Evolutionary conservation across 345 rosid species (phyloP).

Genomic region (Lepidium didymum): DNA sequence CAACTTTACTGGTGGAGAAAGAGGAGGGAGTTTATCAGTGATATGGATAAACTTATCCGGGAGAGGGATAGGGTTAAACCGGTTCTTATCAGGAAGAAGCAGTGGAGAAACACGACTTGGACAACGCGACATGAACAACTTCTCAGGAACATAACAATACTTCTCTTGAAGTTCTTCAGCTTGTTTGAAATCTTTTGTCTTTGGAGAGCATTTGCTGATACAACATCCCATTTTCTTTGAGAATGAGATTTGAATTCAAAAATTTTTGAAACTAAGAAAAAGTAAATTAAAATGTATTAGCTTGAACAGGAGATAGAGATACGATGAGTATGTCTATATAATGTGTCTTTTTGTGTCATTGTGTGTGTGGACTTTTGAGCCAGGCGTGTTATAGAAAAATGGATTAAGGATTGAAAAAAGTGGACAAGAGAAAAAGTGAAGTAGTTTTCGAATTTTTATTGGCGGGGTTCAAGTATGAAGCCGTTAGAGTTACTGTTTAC

Average conservation of each 20-base stretch:
- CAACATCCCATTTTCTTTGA: slow-evolving; percentile 63
- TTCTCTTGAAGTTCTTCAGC: slow-evolving; percentile 34
- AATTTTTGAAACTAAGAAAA: neutral
- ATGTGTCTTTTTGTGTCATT: neutral
- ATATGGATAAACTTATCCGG: slow-evolving; percentile 37
- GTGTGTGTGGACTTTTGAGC: slow-evolving; percentile 12
- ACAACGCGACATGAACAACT: slow-evolving; percentile 33
- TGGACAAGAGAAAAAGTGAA: slow-evolving; percentile 2
- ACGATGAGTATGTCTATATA: neutral
- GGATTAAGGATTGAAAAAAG: slow-evolving; percentile 3
- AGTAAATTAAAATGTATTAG: neutral
- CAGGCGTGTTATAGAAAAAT: slow-evolving; percentile 1
- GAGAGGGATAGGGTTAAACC: slow-evolving; percentile 1
- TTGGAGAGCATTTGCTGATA: slow-evolving; percentile 62
- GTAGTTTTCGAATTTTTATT: slow-evolving; percentile 15
- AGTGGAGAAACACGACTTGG: slow-evolving; percentile 29
- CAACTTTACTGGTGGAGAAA: slow-evolving; percentile 38
- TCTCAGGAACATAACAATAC: slow-evolving; percentile 48
- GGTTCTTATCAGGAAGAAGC: slow-evolving; percentile 16
- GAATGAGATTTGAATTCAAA: slow-evolving; percentile 17
- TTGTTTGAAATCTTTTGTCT: slow-evolving; percentile 8
- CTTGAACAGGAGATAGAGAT: slow-evolving; percentile 10
- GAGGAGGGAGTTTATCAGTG: slow-evolving; percentile 35
- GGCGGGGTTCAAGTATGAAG: slow-evolving; percentile 21
- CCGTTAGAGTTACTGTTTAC: slow-evolving; percentile 4